A percentile compares a stretch with the other conserved stretches of the same genome.
Conservation (phyloP, 441 rosid species). For the Jatropha multifida region DNA sequence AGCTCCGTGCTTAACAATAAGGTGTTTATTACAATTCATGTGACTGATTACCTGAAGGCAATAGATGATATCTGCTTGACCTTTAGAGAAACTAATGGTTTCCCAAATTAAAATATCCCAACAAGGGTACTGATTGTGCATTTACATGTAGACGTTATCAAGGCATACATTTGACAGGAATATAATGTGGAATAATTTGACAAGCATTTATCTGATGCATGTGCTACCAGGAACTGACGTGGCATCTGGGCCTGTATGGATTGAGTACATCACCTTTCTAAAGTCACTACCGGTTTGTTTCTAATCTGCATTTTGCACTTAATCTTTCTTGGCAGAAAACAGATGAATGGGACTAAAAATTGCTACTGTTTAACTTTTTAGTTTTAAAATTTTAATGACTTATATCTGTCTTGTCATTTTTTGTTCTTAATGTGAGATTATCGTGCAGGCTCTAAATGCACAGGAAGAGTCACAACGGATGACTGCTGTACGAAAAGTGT, state of each 20-base stretch:
- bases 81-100: not conserved
- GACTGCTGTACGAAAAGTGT: conserved; percentile 75
- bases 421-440: conserved; percentile 26
- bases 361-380: conserved; percentile 14
- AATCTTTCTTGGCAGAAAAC: conserved; percentile 4
- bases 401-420: not conserved
- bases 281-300: conserved; percentile 76
- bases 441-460: conserved; percentile 58
- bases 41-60: not conserved
- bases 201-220: conserved; percentile 34
- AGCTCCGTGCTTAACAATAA: not conserved
- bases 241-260: conserved; percentile 92
- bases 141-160: not conserved
- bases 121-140: conserved; percentile 4
- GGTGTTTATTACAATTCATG: not conserved
- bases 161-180: not conserved
- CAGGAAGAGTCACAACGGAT: conserved; percentile 86
- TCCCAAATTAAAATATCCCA: not conserved
- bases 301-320: conserved; percentile 18
- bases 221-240: conserved; percentile 76
- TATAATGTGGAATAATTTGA: conserved; percentile 16
- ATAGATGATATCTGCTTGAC: not conserved
- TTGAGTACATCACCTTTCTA: conserved; percentile 80
- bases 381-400: not conserved
- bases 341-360: not conserved